Evolutionary conservation across 2,329 filamentous ascomycete genomes (phyloP).

Genomic region (Penicillium sp.): DNA sequence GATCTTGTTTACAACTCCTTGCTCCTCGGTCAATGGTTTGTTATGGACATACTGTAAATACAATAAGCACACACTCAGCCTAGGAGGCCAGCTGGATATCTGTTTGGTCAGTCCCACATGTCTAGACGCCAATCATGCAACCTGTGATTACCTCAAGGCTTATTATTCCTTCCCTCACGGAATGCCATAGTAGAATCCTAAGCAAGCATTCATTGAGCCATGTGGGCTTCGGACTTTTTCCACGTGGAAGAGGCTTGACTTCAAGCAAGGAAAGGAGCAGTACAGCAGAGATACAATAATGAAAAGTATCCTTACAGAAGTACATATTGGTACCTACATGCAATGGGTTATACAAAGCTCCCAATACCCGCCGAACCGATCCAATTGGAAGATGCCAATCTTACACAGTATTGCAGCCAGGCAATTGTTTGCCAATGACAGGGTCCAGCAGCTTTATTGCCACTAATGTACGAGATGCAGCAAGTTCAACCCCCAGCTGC

Average conservation of each 20-base stretch:
- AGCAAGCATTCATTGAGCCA: not conserved
- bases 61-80: not conserved
- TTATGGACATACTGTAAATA: not conserved
- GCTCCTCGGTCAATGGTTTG: not conserved
- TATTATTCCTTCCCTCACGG: not conserved
- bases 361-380: not conserved
- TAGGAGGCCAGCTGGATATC: not conserved
- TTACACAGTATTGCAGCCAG: not conserved
- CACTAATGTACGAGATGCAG: slow-evolving; percentile 9
- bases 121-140: not conserved
- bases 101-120: not conserved
- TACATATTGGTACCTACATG: not conserved
- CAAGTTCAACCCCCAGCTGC: slow-evolving; percentile 1
- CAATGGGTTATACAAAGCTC: not conserved
- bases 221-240: not conserved
- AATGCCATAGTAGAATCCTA: not conserved
- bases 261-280: not conserved
- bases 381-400: not conserved
- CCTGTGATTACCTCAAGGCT: not conserved
- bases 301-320: not conserved
- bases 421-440: slow-evolving; percentile 2
- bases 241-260: not conserved
- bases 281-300: not conserved
- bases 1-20: not conserved
- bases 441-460: not conserved